Evolutionary conservation across 2,329 filamentous ascomycete species (phyloP).

Genomic region (Berkeleyomyces basicola): DNA sequence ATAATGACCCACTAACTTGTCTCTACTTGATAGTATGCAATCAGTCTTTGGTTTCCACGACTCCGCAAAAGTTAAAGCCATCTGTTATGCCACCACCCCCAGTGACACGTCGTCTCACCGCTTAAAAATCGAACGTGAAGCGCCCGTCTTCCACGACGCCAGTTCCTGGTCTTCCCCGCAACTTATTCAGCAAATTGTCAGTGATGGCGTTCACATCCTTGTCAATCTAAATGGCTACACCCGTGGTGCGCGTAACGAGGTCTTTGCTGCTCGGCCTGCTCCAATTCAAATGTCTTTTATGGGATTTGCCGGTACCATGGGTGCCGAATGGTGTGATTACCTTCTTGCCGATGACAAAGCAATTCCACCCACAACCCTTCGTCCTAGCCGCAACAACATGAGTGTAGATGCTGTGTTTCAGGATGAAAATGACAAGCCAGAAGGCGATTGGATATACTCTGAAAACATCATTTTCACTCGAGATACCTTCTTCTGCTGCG

Average conservation of each 20-base stretch:
- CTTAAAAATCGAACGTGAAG: slow-evolving; percentile 81
- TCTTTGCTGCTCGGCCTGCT: slow-evolving; percentile 85
- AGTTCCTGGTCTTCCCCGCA: slow-evolving; percentile 74
- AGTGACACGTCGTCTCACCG: slow-evolving; percentile 83
- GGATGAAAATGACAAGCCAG: slow-evolving; percentile 49
- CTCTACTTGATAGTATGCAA: slow-evolving; percentile 51
- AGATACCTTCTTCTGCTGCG: slow-evolving; percentile 96
- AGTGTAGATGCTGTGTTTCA: slow-evolving; percentile 52
- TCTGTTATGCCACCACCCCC: slow-evolving; percentile 87
- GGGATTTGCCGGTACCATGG: slow-evolving; percentile 91
- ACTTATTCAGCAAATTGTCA: slow-evolving; percentile 69
- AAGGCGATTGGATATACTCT: slow-evolving; percentile 79
- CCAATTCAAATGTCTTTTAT: slow-evolving; percentile 99
- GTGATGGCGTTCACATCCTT: slow-evolving; percentile 82
- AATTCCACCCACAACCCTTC: slow-evolving; percentile 64
- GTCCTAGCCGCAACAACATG: slow-evolving; percentile 61
- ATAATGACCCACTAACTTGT: not conserved
- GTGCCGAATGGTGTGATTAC: slow-evolving; percentile 98
- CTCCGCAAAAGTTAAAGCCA: slow-evolving; percentile 54
- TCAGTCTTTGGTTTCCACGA: slow-evolving; percentile 92
- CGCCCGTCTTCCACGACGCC: slow-evolving; percentile 78
- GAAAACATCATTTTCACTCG: slow-evolving; percentile 93
- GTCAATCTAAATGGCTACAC: slow-evolving; percentile 98
- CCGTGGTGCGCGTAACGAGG: slow-evolving; percentile 86
- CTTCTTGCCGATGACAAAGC: slow-evolving; percentile 80